Evolutionary conservation across 176 grass and related monocot species (phyloP), one percentile per base, ranked within the genome.

Genomic region (Dactylis glomerata): DNA sequence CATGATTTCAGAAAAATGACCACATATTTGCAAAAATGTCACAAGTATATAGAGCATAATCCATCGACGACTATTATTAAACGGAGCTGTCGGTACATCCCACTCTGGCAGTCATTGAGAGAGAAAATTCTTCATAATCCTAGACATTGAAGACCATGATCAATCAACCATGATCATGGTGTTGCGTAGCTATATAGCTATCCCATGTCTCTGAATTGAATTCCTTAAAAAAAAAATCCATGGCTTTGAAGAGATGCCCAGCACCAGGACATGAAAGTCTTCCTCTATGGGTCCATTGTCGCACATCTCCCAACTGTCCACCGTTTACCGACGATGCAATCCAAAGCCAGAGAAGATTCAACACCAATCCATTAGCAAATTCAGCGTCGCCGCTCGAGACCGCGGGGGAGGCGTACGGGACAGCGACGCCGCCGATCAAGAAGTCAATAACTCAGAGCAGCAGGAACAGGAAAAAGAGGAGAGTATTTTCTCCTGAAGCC

Each of bases 401-500:
- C 57, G 15, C 9, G 55, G 23, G 24, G 56, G 57, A 61, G 57
- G n/a, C 27, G 41, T 47, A 22, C 22, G 32, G 32, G 51, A 55
- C 11, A 67, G 78, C 45, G 78, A 36, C 41, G 78, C 78, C 78
- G 42, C 78, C 78, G 30, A 50, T 52, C 72, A 42, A 42, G 41
- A 42, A n/a, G n/a, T n/a, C n/a, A 73, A 33, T 44, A 66, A 67
- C 63, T 24, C 28, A 28, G 46, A 47, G 59, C 78, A 37, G 62
- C 22, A 68, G 34, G 20, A 79, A 81, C n/a, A 66, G 19, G 4
- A 24, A 68, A 68, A 68, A 68, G 66, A 40, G 26, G 51, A 19
- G 49, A 19, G 49, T 75, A 46, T 75, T 51, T 75, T 75, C 72
- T 75, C 28, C 28, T 31, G 72, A 17, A 75, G 51, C 28, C 45